phyloP scores from a whole-genome alignment of 2,329 filamentous ascomycete genomes.

The Chaetomiaceae sp. region DNA sequence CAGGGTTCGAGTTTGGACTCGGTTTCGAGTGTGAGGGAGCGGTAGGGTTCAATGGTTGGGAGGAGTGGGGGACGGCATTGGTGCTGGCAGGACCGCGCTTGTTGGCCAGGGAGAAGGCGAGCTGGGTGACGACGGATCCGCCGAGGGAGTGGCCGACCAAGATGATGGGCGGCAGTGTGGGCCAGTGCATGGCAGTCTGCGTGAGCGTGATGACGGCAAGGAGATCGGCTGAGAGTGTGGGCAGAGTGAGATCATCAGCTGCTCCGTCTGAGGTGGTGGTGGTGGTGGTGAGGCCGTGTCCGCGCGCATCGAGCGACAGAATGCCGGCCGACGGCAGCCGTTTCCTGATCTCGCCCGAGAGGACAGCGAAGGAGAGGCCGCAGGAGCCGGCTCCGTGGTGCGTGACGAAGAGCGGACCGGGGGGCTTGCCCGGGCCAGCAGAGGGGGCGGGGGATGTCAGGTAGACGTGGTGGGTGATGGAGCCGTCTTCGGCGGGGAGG shows the following conservation, averaged over 20 bases:
- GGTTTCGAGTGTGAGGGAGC: background rate
- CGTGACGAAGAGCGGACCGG: constrained; percentile 78
- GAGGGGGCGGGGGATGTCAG: constrained; percentile 63
- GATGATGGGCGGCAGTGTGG: constrained; percentile 64
- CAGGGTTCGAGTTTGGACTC: background rate
- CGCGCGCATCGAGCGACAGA: constrained; percentile 77
- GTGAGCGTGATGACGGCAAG: constrained; percentile 62
- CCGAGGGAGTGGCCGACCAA: constrained; percentile 90
- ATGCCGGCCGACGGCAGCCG: constrained; percentile 74
- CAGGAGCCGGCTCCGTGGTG: constrained; percentile 95
- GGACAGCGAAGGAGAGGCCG: constrained; percentile 81
- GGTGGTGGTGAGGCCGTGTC: constrained; percentile 69
- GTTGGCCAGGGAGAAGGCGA: constrained; percentile 56
- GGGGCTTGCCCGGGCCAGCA: constrained; percentile 35
- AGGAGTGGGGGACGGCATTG: constrained; percentile 55
- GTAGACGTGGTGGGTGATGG: constrained; percentile 74
- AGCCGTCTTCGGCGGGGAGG: constrained; percentile 41
- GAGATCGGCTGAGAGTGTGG: constrained; percentile 68
- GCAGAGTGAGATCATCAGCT: constrained; percentile 61
- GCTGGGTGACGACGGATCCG: constrained; percentile 81
- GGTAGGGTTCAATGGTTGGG: background rate
- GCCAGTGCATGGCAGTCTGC: constrained; percentile 64
- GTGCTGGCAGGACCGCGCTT: background rate
- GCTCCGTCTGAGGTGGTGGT: constrained; percentile 24
- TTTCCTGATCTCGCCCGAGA: constrained; percentile 70